Evolutionary conservation across 306 rosid species (phyloP), one percentile per base, ranked within the genome.

Genomic region (Rosa persica): DNA sequence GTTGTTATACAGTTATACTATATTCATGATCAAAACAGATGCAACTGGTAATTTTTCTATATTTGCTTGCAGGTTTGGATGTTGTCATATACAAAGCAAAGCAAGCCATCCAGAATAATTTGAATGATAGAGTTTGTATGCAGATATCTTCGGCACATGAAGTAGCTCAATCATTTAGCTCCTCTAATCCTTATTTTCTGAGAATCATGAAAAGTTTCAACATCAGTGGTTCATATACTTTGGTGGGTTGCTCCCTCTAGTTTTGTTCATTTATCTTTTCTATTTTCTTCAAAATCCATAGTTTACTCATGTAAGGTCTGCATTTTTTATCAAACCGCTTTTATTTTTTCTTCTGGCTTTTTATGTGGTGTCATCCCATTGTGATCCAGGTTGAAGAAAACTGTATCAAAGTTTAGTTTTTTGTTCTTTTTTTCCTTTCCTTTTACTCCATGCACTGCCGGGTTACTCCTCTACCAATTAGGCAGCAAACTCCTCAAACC

Each of bases 161-260:
- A 86, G 88, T 89, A 54, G 91, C 96, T 57, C 93, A 82, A 77
- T 83, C 91, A 72, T 92, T 94, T 89, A 82, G 86, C 64, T 93
- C 98, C 75, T 22, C 83, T 58, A 90, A 81, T 72, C 96, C 98
- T 0, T 90, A 84, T 85, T 94, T 94, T 57, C 89, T 94, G 82
- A 86, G 89, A 92, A 89, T 85, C 87, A 94, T 94, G 92, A 94
- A 94, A 88, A 89, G 91, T 85, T 94, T 91, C 91, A 93, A 93
- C 66, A 85, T 91, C 84, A 82, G 91, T 73, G 97, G 98, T 76
- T 90, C 98, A 79, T 91, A 86, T 77, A 91, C 97, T 76, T 87
- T 93, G 97, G 98, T 93, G 86, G 80, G 98, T 86, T 79, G 34
- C 69, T 79, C 76, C 73, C 67, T 85, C 65, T 62, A 74, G 49